Evolutionary conservation across 225 moss, liverwort and hornwort species (phyloP).

Genomic region (Polytrichum formosum): DNA sequence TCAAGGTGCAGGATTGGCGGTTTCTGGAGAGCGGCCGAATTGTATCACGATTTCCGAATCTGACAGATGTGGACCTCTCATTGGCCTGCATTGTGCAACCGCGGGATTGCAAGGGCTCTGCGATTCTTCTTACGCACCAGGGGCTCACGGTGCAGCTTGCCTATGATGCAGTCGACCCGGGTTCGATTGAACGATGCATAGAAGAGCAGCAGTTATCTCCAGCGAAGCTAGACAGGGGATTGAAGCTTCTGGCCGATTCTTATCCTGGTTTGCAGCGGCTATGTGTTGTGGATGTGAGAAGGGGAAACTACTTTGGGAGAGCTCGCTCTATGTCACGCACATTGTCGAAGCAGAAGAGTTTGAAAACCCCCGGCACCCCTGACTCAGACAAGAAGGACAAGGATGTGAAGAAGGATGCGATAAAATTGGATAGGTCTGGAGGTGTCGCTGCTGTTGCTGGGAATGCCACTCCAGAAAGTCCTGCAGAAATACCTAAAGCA

Average conservation of each 20-base stretch:
- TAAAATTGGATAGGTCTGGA: slow-evolving; percentile 10
- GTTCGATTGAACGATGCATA: slow-evolving; percentile 68
- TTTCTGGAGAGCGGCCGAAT: slow-evolving; percentile 86
- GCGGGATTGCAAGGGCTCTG: slow-evolving; percentile 32
- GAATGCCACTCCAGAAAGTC: slow-evolving; percentile 21
- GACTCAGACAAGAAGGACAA: slow-evolving; percentile 32
- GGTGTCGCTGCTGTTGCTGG: slow-evolving; percentile 1
- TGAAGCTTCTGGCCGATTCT: slow-evolving; percentile 67
- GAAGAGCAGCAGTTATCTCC: slow-evolving; percentile 72
- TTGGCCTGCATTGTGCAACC: slow-evolving; percentile 63
- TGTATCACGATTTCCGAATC: slow-evolving; percentile 66
- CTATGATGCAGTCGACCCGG: slow-evolving; percentile 53
- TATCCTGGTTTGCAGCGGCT: slow-evolving; percentile 84
- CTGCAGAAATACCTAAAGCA: slow-evolving; percentile 27
- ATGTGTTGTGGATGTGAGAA: slow-evolving; percentile 75
- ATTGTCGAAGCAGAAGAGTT: slow-evolving; percentile 38
- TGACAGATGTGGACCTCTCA: slow-evolving; percentile 79
- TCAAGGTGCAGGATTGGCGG: slow-evolving; percentile 77
- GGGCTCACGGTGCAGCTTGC: slow-evolving; percentile 59
- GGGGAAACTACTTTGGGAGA: slow-evolving; percentile 52
- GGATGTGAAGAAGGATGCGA: slow-evolving; percentile 9
- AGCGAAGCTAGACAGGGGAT: slow-evolving; percentile 60
- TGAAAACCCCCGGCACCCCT: slow-evolving; percentile 32
- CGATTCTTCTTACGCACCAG: slow-evolving; percentile 61
- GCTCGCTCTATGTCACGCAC: slow-evolving; percentile 43